Conservation (phyloP, 768 basidiomycete genomes). For the Astraeus odoratus region DNA sequence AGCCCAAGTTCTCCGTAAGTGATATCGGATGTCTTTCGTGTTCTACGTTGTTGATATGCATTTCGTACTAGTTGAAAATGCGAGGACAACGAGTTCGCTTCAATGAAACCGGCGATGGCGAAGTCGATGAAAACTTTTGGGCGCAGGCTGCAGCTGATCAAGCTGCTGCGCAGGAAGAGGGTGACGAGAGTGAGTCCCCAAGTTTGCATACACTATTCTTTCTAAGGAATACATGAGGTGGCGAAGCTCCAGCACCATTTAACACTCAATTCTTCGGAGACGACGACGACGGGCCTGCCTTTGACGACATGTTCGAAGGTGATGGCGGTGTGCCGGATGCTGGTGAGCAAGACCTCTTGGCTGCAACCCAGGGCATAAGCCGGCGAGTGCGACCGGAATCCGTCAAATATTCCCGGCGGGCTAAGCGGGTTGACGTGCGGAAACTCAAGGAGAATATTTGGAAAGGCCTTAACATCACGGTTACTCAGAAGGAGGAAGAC, state of each 20-base stretch:
- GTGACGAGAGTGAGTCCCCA: constrained; percentile 52
- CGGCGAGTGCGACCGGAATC: constrained; percentile 80
- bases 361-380: constrained; percentile 68
- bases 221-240: constrained; percentile 15
- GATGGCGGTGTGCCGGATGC: constrained; percentile 43
- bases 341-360: constrained; percentile 84
- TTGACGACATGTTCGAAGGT: constrained; percentile 47
- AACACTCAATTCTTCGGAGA: constrained; percentile 98
- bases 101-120: constrained; percentile 67
- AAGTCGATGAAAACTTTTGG: constrained; percentile 97
- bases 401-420: constrained; percentile 91
- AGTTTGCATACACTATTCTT: background rate
- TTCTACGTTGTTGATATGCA: constrained; percentile 4
- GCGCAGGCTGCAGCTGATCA: constrained; percentile 88
- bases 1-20: constrained; percentile 89
- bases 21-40: constrained; percentile 4
- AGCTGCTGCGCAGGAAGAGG: constrained; percentile 52
- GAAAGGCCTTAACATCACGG: constrained; percentile 80
- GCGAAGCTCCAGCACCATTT: constrained; percentile 65
- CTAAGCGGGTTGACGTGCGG: constrained; percentile 94
- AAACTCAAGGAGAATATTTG: constrained; percentile 98
- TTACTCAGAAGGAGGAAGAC: constrained; percentile 28
- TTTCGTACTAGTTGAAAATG: constrained; percentile 68
- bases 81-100: constrained; percentile 56
- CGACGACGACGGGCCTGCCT: constrained; percentile 73